These are phyloP conservation scores for Radiomyces spectabilis DNA, from an alignment of 192 early-diverging fungal genomes.

Conservation along the genomic window DNA sequence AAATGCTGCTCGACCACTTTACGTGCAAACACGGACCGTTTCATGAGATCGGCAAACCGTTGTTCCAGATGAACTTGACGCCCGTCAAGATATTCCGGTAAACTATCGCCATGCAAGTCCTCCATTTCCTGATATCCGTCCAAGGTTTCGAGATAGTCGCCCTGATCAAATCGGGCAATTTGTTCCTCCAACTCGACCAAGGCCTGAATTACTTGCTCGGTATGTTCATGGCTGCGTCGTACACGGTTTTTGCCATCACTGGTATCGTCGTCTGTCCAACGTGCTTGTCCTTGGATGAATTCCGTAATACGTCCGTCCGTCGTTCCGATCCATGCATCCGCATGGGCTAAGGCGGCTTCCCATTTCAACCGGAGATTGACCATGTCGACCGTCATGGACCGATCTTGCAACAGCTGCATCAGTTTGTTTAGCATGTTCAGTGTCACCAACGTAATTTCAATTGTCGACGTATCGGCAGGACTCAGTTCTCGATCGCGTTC, in stretches of 20 bases:
- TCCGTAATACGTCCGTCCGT: slow-evolving; percentile 11
- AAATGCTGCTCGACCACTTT: slow-evolving; percentile 24
- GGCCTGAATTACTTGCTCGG: slow-evolving; percentile 11
- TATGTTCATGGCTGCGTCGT: too few species aligned
- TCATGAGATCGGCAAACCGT: slow-evolving; percentile 19
- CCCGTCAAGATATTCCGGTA: slow-evolving; percentile 25
- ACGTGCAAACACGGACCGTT: slow-evolving; percentile 20
- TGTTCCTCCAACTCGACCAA: slow-evolving; percentile 16
- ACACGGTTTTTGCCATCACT: neutral
- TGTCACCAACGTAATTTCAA: slow-evolving; percentile 35
- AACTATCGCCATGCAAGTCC: slow-evolving; percentile 1
- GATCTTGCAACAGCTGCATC: slow-evolving; percentile 17
- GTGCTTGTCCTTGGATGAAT: slow-evolving; percentile 15
- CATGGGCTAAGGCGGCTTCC: slow-evolving; percentile 22
- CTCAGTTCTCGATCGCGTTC: slow-evolving; percentile 14
- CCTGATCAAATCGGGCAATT: slow-evolving; percentile 25
- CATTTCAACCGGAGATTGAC: slow-evolving; percentile 27
- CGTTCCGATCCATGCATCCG: slow-evolving; percentile 8
- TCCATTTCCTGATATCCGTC: slow-evolving; percentile 33
- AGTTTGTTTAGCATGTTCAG: slow-evolving; percentile 29
- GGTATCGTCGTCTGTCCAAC: slow-evolving; percentile 6
- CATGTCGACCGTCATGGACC: slow-evolving; percentile 13
- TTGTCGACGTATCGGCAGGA: slow-evolving; percentile 39
- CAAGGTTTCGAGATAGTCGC: slow-evolving; percentile 10
- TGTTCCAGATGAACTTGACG: slow-evolving; percentile 30